These are phyloP conservation scores for Fusarium sp. DNA, from an alignment of 2,329 filamentous ascomycete species.

Conservation along the genomic window DNA sequence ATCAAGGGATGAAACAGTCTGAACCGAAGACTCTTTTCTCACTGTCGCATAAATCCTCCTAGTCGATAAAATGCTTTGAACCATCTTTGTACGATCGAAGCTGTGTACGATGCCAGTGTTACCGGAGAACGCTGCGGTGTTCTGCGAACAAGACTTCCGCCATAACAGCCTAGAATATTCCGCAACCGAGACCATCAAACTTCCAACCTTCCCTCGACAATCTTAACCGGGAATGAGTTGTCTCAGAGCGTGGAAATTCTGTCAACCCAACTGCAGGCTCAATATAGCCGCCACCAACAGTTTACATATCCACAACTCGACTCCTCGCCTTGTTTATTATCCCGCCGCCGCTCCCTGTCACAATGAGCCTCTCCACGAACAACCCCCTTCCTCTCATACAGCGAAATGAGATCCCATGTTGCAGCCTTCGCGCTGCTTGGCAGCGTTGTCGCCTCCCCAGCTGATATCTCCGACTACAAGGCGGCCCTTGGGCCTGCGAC, in stretches of 20 bases:
- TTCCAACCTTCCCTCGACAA: neutral
- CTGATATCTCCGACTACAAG: neutral
- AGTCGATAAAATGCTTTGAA: neutral
- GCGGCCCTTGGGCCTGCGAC: neutral
- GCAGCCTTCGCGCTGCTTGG: neutral
- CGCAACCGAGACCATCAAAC: neutral
- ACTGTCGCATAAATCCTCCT: neutral
- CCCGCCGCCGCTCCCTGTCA: no score
- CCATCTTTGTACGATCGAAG: neutral
- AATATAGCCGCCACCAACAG: neutral
- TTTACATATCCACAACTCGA: neutral
- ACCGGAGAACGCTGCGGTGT: neutral
- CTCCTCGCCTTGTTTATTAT: neutral
- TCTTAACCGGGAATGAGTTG: neutral
- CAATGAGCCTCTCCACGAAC: rapidly evolving
- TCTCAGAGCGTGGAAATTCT: neutral
- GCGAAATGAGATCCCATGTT: neutral
- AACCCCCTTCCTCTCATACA: rapidly evolving
- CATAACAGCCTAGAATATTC: neutral
- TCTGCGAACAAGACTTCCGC: neutral
- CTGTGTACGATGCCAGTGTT: neutral
- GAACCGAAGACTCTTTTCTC: neutral
- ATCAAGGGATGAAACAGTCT: neutral
- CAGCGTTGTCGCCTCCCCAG: neutral
- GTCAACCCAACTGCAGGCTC: neutral